Conservation (phyloP, 108 stramenopile genomes). For the Thalassiosira profunda region DNA sequence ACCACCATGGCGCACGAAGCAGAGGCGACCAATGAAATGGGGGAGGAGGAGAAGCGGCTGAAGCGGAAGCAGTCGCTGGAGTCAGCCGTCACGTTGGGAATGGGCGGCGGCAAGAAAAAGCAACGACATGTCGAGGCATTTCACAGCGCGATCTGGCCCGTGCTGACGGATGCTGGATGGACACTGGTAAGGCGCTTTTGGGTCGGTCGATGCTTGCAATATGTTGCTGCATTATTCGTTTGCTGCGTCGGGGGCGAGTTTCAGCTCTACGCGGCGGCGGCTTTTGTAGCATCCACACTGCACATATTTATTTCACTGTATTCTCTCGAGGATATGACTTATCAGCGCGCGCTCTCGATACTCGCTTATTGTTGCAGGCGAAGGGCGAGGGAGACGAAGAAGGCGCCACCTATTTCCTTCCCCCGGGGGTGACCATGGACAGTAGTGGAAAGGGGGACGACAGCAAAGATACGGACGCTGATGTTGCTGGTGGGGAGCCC, state of each 20-base stretch:
- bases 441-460: slow-evolving; percentile 1
- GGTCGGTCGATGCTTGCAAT: not conserved
- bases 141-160: slow-evolving; percentile 60
- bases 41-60: too few species aligned
- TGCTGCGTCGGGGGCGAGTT: not conserved
- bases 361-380: not conserved
- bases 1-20: too few species aligned
- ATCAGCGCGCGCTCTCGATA: not conserved
- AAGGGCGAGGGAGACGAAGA: slow-evolving; percentile 43
- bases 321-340: not conserved
- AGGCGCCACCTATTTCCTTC: slow-evolving; percentile 48
- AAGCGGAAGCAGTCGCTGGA: too few species aligned
- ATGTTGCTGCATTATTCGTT: not conserved
- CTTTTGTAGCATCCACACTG: not conserved
- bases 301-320: not conserved
- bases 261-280: not conserved
- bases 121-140: slow-evolving; percentile 49
- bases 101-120: too few species aligned
- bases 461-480: not conserved
- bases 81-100: too few species aligned
- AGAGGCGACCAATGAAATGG: too few species aligned
- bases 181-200: slow-evolving; percentile 45
- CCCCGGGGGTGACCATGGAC: slow-evolving; percentile 37
- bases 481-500: not conserved
- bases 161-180: slow-evolving; percentile 54